Percentiles rank a stretch among this genome's conserved stretches.
Evolutionary conservation across 345 rosid genomes (phyloP).

Genomic region (Dipteronia dyeriana): DNA sequence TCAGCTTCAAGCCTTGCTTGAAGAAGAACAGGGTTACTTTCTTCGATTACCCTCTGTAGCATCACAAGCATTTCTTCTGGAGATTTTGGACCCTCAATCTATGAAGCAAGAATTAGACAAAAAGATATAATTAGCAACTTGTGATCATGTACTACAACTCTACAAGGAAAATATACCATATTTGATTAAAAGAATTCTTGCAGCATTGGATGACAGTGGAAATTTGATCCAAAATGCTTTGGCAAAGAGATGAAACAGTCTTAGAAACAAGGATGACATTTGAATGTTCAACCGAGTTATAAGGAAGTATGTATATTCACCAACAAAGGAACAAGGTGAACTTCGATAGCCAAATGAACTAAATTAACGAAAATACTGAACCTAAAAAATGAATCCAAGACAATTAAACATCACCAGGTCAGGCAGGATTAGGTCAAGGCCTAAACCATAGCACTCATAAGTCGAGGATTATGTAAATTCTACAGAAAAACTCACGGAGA

Average conservation of each 20-base stretch:
- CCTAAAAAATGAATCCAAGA: background rate
- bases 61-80: conserved; percentile 74
- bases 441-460: background rate
- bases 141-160: background rate
- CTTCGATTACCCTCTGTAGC: conserved; percentile 91
- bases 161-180: background rate
- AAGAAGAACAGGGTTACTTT: conserved; percentile 84
- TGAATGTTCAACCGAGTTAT: background rate
- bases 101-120: conserved; percentile 20
- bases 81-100: conserved; percentile 94
- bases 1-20: conserved; percentile 92
- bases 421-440: background rate
- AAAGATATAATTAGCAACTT: background rate
- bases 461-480: background rate
- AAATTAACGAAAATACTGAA: background rate
- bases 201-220: background rate
- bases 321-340: background rate
- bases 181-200: background rate
- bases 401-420: background rate
- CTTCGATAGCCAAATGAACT: background rate
- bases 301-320: background rate
- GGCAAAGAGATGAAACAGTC: background rate
- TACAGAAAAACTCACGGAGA: background rate
- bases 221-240: conserved; percentile 1
- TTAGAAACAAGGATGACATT: background rate